These are phyloP conservation scores for Phytopythium helicoides DNA, from an alignment of 352 stramenopile species.

Conservation along the genomic window DNA sequence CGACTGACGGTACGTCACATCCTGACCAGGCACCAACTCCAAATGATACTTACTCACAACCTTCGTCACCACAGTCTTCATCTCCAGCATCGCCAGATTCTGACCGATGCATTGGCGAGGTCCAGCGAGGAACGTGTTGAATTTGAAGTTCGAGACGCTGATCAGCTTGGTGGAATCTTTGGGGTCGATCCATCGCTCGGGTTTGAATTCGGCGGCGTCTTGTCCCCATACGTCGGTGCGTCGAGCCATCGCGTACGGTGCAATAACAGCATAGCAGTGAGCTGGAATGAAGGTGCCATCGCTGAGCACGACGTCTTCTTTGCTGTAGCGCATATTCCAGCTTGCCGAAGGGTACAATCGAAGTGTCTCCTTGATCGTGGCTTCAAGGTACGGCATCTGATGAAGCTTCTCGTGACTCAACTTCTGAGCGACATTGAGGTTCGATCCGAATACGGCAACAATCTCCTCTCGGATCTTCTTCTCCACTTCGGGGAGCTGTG, in stretches of 20 bases:
- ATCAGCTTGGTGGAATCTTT: slow-evolving; percentile 10
- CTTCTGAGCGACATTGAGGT: neutral
- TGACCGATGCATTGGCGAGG: slow-evolving; percentile 42
- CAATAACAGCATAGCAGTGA: slow-evolving; percentile 34
- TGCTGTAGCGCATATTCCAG: slow-evolving; percentile 24
- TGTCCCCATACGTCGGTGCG: slow-evolving; percentile 41
- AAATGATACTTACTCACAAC: slow-evolving; percentile 34
- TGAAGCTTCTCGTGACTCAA: neutral
- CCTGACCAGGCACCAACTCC: slow-evolving; percentile 17
- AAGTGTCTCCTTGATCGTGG: slow-evolving; percentile 6
- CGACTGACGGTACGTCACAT: slow-evolving; percentile 27
- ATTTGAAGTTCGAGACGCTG: slow-evolving; percentile 38
- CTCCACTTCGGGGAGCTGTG: slow-evolving; percentile 25
- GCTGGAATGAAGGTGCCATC: slow-evolving; percentile 46
- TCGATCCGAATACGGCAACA: neutral
- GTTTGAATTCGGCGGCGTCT: slow-evolving; percentile 47
- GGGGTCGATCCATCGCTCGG: slow-evolving; percentile 46
- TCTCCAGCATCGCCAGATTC: slow-evolving; percentile 40
- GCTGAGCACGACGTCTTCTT: slow-evolving; percentile 23
- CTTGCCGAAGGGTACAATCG: slow-evolving; percentile 15
- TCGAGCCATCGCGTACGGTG: slow-evolving; percentile 40
- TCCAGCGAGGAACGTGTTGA: slow-evolving; percentile 43
- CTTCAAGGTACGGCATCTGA: slow-evolving; percentile 5
- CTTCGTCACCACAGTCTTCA: slow-evolving; percentile 32
- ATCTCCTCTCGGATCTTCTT: slow-evolving; percentile 18